Base-by-base conservation (phyloP, 2,329 filamentous ascomycete genomes). In the Fusarium guadeloupense region DNA sequence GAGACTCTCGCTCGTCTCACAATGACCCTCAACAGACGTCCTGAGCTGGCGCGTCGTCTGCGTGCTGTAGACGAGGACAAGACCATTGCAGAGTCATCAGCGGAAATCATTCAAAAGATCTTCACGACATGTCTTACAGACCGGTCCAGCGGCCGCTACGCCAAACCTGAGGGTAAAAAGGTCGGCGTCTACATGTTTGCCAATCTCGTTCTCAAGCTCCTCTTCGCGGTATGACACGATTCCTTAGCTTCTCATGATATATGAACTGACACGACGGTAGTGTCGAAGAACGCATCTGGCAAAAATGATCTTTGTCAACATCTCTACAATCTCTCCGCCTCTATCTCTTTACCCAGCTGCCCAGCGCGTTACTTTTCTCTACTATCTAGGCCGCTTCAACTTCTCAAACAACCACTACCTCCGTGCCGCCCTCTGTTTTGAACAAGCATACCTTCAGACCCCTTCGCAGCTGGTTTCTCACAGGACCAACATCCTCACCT, bases 91-190 rank as follows among this genome's bases (percentile, higher is more conserved):
- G 94, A 97, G 74, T 87, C 89, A 21, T 93, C 93, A 3, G 93
- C 92, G 16, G 94, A 97, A 71, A 90, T 92, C 44, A 90, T 97
- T 55, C 90, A 96, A 59, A 91, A 93, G 72, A 92, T 93, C 19
- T 97, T 97, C 72, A 95, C 92, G 10, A 92, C 92, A 33, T 97
- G 94, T 64, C 78, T 97, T 28, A 93, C 90, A 5, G 93, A 97
- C 72, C 85, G 92, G 42, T 89, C 86, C 2, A 87, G 87, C 16
- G 86, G 84, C 21, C 81, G 86, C 12, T 84, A 84, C 65, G 87
- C 86, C 17, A 85, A 82, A 56, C 92, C 92, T 0, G 90, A 93
- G 68, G 92, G 93, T 49, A 96, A 93, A 73, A 92, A 94, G 71
- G 79, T 89, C 10, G 93, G 92, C 37, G 93, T 97, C 60, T 97